Conservation (phyloP, 208 protist species). For the Trypanosoma scelopori region DNA sequence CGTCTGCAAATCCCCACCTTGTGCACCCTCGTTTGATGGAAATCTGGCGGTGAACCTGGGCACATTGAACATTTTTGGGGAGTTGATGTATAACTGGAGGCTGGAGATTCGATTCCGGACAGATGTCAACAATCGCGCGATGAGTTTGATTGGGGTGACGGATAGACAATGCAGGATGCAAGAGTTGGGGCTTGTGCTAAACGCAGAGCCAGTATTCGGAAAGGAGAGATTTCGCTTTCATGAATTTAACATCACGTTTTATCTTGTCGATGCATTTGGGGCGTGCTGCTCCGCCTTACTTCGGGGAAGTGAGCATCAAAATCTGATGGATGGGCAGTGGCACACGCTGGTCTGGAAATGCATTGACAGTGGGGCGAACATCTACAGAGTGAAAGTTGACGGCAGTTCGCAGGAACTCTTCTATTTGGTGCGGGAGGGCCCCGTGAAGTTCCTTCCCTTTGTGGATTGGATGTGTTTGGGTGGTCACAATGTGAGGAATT, state of each 20-base stretch:
- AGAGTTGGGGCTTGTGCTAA: slow-evolving; percentile 84
- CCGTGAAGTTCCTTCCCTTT: slow-evolving; percentile 65
- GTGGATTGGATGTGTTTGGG: slow-evolving; percentile 83
- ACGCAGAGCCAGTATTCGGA: slow-evolving; percentile 75
- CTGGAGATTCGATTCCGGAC: slow-evolving; percentile 87
- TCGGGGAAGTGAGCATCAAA: slow-evolving; percentile 77
- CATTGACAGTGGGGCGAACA: slow-evolving; percentile 86
- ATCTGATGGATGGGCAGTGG: slow-evolving; percentile 86
- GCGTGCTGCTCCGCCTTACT: slow-evolving; percentile 80
- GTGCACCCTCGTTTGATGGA: slow-evolving; percentile 75
- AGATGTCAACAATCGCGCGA: slow-evolving; percentile 60
- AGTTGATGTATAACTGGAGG: slow-evolving; percentile 87
- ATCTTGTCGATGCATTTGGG: slow-evolving; percentile 82
- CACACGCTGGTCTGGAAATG: slow-evolving; percentile 88
- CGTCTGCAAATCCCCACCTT: slow-evolving; percentile 49
- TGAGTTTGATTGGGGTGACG: slow-evolving; percentile 82
- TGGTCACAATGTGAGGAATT: slow-evolving; percentile 86
- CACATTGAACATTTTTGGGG: slow-evolving; percentile 67
- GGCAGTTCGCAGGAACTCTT: slow-evolving; percentile 80
- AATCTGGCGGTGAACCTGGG: slow-evolving; percentile 79
- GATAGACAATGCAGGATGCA: slow-evolving; percentile 86
- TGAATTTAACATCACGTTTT: slow-evolving; percentile 82
- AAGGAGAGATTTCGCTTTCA: slow-evolving; percentile 85
- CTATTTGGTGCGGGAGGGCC: slow-evolving; percentile 77
- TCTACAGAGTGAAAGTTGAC: slow-evolving; percentile 85